Base-by-base conservation (phyloP, 352 stramenopile genomes). In the Globisporangium yorkense region DNA sequence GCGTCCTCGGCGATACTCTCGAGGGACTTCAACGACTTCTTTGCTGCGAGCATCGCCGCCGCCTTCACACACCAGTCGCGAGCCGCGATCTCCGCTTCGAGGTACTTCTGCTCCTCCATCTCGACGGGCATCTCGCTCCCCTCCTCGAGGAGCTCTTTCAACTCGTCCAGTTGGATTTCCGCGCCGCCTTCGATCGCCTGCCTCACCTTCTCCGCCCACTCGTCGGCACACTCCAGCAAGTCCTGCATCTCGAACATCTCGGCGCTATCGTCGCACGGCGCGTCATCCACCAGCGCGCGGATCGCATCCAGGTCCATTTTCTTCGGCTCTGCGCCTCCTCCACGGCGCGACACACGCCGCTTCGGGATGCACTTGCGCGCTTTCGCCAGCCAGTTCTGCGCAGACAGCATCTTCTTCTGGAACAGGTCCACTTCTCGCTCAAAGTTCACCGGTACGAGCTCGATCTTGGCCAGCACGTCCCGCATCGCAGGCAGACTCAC, bases 181-280 rank as follows among this genome's bases (percentile, higher is more conserved):
- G 74, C 72, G 24, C 74, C 80, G 33, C 75, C 75, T 62, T 91
- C 80, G 43, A 96, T 89, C n/a, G 86, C 84, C 7, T 71, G 55
- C 39, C 83, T 84, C 20, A 96, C 84, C 51, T 89, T 89, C 6
- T 80, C 67, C 7, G 82, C 80, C 86, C 86, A 96, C 44, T 86
- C 82, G 54, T 94, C 83, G 2, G 86, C 86, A 67, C 85, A 96
- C 57, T 84, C 84, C 7, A 96, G 65, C n/a, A 96, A 63, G 29
- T 94, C 86, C 58, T 96, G 84, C 84, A 96, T 96, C 65, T 96
- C 86, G 62, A 90, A 93, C 68, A 93, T 87, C 51, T 96, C 86
- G 9, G 72, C 75, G 46, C 76, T 94, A 51, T 91, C 84, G 56
- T 94, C 84, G 65, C 82, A 92, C 0, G 86, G 86, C n/a, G 84